Evolutionary conservation across 2,329 filamentous ascomycete species (phyloP), one percentile per base, ranked within the genome.

Genomic region (Penicillium expansum): DNA sequence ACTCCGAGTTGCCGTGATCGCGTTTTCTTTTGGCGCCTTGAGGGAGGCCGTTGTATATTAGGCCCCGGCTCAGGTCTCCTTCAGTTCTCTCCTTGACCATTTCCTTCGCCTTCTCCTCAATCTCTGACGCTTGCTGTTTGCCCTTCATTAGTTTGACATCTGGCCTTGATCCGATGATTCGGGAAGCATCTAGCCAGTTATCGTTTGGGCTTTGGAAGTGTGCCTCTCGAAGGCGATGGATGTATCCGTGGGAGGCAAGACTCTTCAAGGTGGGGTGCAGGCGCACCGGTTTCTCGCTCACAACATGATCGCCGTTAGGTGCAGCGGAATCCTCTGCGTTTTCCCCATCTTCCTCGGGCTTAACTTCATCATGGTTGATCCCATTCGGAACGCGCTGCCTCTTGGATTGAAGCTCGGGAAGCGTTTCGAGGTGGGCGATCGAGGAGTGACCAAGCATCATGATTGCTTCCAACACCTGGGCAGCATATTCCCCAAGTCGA

Each of bases 361-460:
- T 64, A 7, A 67, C 64, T 62, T 61, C 59, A n/a, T 59, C 55
- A 30, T 67, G 60, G 14, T 64, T 56, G 6, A 63, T 45, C 6
- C 69, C 69, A 52, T 74, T 71, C 18, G 63, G 30, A n/a, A 63
- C 55, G 16, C 29, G 49, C 29, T 57, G 27, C 3, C 52, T 52
- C 43, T 64, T 52, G 16, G 72, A 54, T 48, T 58, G 60, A 42
- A 76, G 66, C 42, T 76, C 72, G 2, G 74, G 71, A 11, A 76
- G 63, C 7, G 61, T 70, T 57, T 78, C 73, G 24, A 82, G 74
- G 61, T 82, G 74, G 48, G 71, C 70, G 45, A 81, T 72, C 58
- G 76, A 86, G 30, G 88, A 88, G 75, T 94, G 89, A 1, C 93
- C 93, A 18, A 92, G 81, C 54, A 87, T 81, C 58, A 96, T 77